These are phyloP conservation scores for Xylaria sp. DNA, from an alignment of 2,329 filamentous ascomycete species.

Conservation along the genomic window DNA sequence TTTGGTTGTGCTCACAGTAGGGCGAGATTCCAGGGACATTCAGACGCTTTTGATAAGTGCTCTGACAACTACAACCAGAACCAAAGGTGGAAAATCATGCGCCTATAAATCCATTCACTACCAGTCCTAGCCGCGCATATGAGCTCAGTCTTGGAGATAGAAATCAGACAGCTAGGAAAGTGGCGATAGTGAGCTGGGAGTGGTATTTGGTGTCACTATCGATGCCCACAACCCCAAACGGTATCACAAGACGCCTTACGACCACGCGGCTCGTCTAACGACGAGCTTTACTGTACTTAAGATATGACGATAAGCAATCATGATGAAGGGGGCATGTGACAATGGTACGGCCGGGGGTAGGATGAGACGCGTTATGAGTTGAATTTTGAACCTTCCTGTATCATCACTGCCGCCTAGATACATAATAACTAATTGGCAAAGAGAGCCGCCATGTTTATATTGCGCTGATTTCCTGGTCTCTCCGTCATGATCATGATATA, in stretches of 20 bases:
- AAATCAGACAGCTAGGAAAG: conserved; percentile 7
- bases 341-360: neutral
- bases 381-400: conserved; percentile 19
- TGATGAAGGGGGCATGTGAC: conserved; percentile 21
- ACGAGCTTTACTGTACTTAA: conserved; percentile 12
- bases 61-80: neutral
- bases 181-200: neutral
- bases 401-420: conserved; percentile 22
- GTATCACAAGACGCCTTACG: neutral
- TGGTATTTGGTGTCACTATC: neutral
- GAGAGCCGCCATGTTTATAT: neutral
- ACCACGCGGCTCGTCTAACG: neutral
- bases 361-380: conserved; percentile 25
- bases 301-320: conserved; percentile 25
- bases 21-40: neutral
- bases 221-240: neutral
- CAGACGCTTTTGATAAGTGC: neutral
- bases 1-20: conserved; percentile 8
- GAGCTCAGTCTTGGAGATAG: neutral
- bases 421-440: conserved; percentile 29
- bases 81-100: neutral
- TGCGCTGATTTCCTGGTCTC: neutral
- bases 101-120: conserved; percentile 40
- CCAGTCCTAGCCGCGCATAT: conserved; percentile 31
- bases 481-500: neutral